Evolutionary conservation across 257 asterid species (phyloP).

Genomic region (Capsicum rhomboideum): DNA sequence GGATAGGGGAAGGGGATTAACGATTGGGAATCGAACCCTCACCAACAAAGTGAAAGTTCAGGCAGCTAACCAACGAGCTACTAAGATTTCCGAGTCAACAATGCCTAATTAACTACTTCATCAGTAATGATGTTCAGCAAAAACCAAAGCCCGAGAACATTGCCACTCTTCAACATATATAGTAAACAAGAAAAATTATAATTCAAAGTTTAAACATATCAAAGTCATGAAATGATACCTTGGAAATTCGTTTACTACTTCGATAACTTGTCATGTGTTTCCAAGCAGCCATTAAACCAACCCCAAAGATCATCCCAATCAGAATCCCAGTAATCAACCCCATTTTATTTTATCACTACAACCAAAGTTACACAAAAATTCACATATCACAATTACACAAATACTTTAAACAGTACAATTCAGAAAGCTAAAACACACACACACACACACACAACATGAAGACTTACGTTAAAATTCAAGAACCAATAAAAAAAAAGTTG

Average conservation of each 20-base stretch:
- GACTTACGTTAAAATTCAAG: too few relatives aligned
- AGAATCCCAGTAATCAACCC: conserved; percentile 77
- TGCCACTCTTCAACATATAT: too few relatives aligned
- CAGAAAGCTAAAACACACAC: too few relatives aligned
- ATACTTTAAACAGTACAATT: not conserved
- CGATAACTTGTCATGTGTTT: conserved; percentile 69
- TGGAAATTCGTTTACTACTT: conserved; percentile 67
- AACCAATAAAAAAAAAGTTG: too few relatives aligned
- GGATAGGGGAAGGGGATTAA: not conserved
- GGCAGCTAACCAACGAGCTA: not conserved
- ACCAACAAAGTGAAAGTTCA: not conserved
- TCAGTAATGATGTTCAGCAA: not conserved
- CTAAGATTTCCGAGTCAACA: not conserved
- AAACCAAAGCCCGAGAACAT: too few relatives aligned
- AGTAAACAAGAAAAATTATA: too few relatives aligned
- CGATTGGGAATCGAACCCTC: not conserved
- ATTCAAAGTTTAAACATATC: too few relatives aligned
- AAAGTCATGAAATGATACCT: conserved; percentile 42
- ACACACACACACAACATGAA: too few relatives aligned
- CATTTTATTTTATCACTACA: conserved; percentile 21
- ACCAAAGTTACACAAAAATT: not conserved
- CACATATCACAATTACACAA: not conserved
- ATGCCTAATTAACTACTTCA: not conserved
- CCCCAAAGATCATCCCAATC: conserved; percentile 77
- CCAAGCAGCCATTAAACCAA: conserved; percentile 90